Evolutionary conservation across 768 basidiomycete species (phyloP), one percentile per base, ranked within the genome.

Genomic region (Auriscalpium vulgare): DNA sequence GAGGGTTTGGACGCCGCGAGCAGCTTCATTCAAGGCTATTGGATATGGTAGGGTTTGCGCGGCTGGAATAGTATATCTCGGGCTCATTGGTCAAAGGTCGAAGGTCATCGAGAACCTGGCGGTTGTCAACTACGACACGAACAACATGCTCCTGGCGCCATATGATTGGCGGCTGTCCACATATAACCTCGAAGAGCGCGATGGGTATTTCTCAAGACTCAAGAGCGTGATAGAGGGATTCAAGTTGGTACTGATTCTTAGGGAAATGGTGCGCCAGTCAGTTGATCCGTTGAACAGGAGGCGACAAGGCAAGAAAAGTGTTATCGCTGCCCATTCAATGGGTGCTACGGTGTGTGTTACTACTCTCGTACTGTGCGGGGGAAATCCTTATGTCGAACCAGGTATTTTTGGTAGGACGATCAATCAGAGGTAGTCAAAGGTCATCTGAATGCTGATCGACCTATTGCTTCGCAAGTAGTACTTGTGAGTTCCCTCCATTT

Each of bases 41-140:
- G 94, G 95, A 83, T 95, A 53, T 95, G 93, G 91, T 85, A 64
- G 53, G 72, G 59, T 34, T 52, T 21, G 8, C 40, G 37, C 14
- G 13, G 38, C 51, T 50, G 34, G 29, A 11, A 10, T 47, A 36
- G 2, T 53, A 17, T 36, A n/a, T 10, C 10, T 29, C 21, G 8
- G n/a, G 34, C 17, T 38, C 17, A 49, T 34, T 10, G 37, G 8
- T 44, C 14, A 44, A 51, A 88, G 88, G 88, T 84, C 87, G 1
- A 94, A 95, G 69, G 89, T 97, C 51, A 83, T 98, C 10, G 90
- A 97, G 70, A 98, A 99, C 62, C 78, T 97, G 2, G 94, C 95
- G 0, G 91, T 87, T 1, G 80, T 97, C 17, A 88, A 87, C 65
- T 98, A 97, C 64, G 95, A 97, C 63, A 88, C 90, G 0, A 91